Evolutionary conservation across 192 early-diverging fungal species (phyloP).

Genomic region (Coemansia sp.): DNA sequence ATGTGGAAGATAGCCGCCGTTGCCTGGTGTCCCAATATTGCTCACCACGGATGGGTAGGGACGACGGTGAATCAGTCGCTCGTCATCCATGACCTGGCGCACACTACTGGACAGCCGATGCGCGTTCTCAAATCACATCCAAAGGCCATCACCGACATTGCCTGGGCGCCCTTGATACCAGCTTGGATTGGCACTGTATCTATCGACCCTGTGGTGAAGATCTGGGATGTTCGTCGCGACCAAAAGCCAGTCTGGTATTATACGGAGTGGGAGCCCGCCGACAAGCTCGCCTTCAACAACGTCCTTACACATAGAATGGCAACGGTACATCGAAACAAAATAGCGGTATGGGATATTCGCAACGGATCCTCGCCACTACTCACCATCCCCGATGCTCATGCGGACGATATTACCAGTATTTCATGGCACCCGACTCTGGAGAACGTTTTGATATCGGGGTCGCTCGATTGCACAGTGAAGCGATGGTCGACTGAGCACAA

Average conservation of each 20-base stretch:
- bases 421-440: constrained; percentile 36
- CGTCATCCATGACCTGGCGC: constrained; percentile 38
- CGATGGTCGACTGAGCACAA: constrained; percentile 19
- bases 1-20: constrained; percentile 40
- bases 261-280: constrained; percentile 46
- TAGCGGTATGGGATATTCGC: constrained; percentile 50
- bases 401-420: constrained; percentile 40
- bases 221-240: constrained; percentile 49
- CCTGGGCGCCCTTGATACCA: constrained; percentile 40
- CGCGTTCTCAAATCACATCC: constrained; percentile 37
- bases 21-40: constrained; percentile 37
- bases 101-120: constrained; percentile 28
- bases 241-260: constrained; percentile 52
- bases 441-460: constrained; percentile 26
- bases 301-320: constrained; percentile 40
- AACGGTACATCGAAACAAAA: constrained; percentile 38
- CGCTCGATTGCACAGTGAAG: constrained; percentile 41
- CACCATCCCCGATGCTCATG: constrained; percentile 39
- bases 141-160: constrained; percentile 46
- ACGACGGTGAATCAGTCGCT: constrained; percentile 45
- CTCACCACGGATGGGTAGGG: constrained; percentile 45
- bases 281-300: constrained; percentile 39
- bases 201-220: constrained; percentile 46
- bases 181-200: constrained; percentile 47
- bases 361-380: constrained; percentile 35